These are phyloP conservation scores for Glaciozyma antarctica DNA, from an alignment of 768 basidiomycete species.

Conservation along the genomic window DNA sequence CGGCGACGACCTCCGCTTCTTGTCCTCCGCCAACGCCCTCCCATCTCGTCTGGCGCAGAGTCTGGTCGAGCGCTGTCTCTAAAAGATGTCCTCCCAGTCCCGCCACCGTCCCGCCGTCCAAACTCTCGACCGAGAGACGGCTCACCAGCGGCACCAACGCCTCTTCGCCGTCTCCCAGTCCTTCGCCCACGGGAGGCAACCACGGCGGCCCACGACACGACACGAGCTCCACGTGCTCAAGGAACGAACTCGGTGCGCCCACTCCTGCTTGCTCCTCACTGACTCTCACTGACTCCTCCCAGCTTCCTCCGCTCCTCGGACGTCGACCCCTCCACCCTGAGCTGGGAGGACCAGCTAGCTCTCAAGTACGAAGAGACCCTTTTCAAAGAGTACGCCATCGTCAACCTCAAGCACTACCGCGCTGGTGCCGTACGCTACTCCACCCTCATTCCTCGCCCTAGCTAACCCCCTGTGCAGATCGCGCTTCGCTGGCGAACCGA, in stretches of 20 bases:
- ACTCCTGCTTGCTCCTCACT: not conserved
- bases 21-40: no score
- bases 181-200: constrained; percentile 4
- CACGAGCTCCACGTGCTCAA: constrained; percentile 44
- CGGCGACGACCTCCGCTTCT: no score
- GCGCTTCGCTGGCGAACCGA: constrained; percentile 91
- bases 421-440: constrained; percentile 61
- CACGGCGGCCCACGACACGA: constrained; percentile 18
- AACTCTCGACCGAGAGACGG: constrained; percentile 37
- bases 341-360: constrained; percentile 81
- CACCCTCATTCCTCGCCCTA: not conserved
- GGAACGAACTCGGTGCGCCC: constrained; percentile 40
- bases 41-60: no score
- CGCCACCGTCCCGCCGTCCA: constrained; percentile 16
- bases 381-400: constrained; percentile 84
- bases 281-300: not conserved
- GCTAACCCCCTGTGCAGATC: constrained; percentile 48
- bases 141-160: constrained; percentile 38
- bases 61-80: no score
- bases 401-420: constrained; percentile 93
- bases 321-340: constrained; percentile 37
- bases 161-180: constrained; percentile 22
- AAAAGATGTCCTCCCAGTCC: no score
- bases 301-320: constrained; percentile 59
- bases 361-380: constrained; percentile 77